A percentile compares a stretch with the other conserved stretches of the same genome.
These are phyloP conservation scores for Lepidium aucheri DNA, from an alignment of 345 rosid species.

Conservation along the genomic window DNA sequence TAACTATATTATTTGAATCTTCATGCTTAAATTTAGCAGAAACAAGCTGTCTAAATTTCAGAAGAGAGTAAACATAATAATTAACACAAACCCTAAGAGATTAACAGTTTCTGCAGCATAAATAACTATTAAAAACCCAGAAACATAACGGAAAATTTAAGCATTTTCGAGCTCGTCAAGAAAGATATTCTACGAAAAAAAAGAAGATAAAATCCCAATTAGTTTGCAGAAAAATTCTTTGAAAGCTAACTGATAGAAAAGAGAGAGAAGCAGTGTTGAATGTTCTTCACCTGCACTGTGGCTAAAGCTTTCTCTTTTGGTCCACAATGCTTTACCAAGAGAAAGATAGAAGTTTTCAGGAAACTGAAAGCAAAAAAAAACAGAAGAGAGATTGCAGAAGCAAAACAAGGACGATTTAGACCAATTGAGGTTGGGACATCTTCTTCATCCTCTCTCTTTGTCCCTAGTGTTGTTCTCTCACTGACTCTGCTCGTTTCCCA, in stretches of 20 bases:
- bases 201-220: neutral
- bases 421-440: conserved; percentile 9
- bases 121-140: neutral
- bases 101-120: neutral
- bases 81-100: neutral
- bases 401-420: neutral
- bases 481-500: conserved; percentile 30
- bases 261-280: neutral
- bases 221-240: neutral
- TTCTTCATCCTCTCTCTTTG: conserved; percentile 19
- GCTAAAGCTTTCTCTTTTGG: conserved; percentile 15
- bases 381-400: neutral
- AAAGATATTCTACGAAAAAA: no score
- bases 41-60: neutral
- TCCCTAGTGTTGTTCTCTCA: conserved; percentile 24
- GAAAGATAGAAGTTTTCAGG: conserved; percentile 6
- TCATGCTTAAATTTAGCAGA: neutral
- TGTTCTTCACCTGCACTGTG: conserved; percentile 19
- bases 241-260: neutral
- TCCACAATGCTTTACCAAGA: neutral
- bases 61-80: neutral
- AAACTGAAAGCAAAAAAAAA: neutral
- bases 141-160: neutral
- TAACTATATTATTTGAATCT: neutral
- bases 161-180: no score